These are phyloP conservation scores for Hortaea werneckii DNA, from an alignment of 2,329 filamentous ascomycete species.

Conservation along the genomic window DNA sequence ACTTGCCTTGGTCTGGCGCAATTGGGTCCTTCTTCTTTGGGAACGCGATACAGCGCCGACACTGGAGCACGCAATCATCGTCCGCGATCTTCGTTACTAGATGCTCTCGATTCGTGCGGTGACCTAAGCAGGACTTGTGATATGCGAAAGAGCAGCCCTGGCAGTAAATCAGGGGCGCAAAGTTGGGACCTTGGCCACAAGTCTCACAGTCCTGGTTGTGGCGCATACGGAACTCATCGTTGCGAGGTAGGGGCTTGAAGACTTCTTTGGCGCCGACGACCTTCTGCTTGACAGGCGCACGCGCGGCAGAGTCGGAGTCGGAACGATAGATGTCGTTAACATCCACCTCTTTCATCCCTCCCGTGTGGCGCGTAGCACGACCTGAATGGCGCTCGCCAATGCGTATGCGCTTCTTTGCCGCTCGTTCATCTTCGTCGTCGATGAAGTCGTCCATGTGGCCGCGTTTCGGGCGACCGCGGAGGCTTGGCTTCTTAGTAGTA, in stretches of 20 bases:
- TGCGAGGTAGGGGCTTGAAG: constrained; percentile 53
- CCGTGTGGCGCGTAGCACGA: constrained; percentile 34
- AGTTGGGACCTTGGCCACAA: constrained; percentile 52
- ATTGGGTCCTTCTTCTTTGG: constrained; percentile 57
- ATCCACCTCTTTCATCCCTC: constrained; percentile 44
- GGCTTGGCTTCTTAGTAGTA: constrained; percentile 30
- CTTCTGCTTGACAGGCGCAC: constrained; percentile 38
- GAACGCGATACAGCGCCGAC: constrained; percentile 67
- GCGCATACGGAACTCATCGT: constrained; percentile 56
- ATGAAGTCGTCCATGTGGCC: background rate
- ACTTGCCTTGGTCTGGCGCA: constrained; percentile 61
- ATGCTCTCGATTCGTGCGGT: constrained; percentile 66
- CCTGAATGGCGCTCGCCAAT: constrained; percentile 33
- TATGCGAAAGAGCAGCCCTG: constrained; percentile 82
- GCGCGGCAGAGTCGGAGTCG: constrained; percentile 28
- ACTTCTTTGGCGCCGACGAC: constrained; percentile 56
- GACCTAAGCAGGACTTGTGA: constrained; percentile 73
- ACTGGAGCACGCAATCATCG: constrained; percentile 77
- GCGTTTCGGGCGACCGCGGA: constrained; percentile 8
- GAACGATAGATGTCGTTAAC: constrained; percentile 48
- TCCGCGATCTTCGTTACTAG: constrained; percentile 74
- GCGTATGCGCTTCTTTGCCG: constrained; percentile 8
- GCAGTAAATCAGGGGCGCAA: constrained; percentile 69
- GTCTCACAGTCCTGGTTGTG: constrained; percentile 65
- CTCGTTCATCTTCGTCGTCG: constrained; percentile 7